Evolutionary conservation across 83 land plant genomes (phyloP).

Genomic region (Diphasiastrum complanatum): DNA sequence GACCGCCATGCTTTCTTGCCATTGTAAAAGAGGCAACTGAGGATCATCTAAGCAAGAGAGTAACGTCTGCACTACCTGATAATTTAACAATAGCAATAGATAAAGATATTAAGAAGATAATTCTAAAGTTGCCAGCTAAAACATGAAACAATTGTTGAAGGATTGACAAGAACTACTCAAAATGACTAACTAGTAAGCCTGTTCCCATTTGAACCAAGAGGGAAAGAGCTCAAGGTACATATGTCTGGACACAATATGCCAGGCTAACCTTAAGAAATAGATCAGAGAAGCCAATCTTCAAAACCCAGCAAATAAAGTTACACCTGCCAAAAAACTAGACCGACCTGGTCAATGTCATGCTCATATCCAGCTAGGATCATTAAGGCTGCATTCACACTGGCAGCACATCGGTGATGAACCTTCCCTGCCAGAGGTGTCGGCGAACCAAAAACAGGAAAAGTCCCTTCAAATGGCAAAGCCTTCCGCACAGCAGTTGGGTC

Average conservation of each 20-base stretch:
- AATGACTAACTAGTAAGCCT: too few relatives aligned
- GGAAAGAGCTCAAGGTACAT: too few relatives aligned
- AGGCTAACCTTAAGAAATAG: too few relatives aligned
- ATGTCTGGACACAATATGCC: too few relatives aligned
- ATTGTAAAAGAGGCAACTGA: slow-evolving; percentile 90
- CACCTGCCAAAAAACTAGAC: too few relatives aligned
- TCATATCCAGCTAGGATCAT: slow-evolving; percentile 96
- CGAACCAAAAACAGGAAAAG: slow-evolving; percentile 77
- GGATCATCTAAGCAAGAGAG: slow-evolving; percentile 86
- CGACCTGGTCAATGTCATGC: slow-evolving; percentile 79
- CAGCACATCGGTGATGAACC: slow-evolving; percentile 93
- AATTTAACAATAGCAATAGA: slow-evolving; percentile 9
- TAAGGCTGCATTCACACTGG: slow-evolving; percentile 65
- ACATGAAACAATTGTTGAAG: too few relatives aligned
- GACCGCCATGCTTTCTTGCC: slow-evolving; percentile 96
- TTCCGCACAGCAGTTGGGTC: slow-evolving; percentile 95
- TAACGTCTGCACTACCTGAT: slow-evolving; percentile 84
- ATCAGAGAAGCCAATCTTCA: background rate
- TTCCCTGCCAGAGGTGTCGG: slow-evolving; percentile 93
- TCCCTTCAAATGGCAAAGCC: slow-evolving; percentile 83
- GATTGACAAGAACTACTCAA: too few relatives aligned
- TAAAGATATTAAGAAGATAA: too few relatives aligned
- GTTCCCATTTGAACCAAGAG: too few relatives aligned
- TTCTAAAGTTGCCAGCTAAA: too few relatives aligned
- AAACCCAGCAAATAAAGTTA: background rate